A percentile compares a stretch with the other conserved stretches of the same genome.
phyloP scores from a whole-genome alignment of 768 basidiomycete species.

The Podaxis sp. region DNA sequence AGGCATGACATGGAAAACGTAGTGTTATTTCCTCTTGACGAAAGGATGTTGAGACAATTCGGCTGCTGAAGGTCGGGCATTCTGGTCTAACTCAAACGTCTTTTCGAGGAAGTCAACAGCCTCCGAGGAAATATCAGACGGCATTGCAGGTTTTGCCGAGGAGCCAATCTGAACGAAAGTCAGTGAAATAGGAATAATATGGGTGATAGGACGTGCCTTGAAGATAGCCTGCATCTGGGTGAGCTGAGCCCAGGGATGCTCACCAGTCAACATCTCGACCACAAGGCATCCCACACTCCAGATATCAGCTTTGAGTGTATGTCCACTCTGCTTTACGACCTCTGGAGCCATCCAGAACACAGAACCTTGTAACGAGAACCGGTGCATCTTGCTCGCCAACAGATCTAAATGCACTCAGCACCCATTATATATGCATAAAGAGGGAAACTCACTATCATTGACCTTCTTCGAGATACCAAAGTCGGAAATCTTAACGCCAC shows the following conservation, averaged over 20 bases:
- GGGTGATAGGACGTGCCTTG: conserved; percentile 52
- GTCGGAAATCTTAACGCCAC: conserved; percentile 96
- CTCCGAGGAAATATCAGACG: conserved; percentile 87
- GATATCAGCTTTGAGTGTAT: conserved; percentile 91
- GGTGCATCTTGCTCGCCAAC: conserved; percentile 65
- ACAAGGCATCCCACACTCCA: conserved; percentile 96
- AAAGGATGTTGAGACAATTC: conserved; percentile 77
- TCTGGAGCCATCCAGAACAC: conserved; percentile 99
- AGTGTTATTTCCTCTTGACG: conserved; percentile 35
- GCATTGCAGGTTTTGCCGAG: conserved; percentile 82
- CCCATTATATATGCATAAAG: background rate
- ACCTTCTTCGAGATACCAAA: conserved; percentile 98
- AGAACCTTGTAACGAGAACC: conserved; percentile 94
- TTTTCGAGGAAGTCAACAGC: conserved; percentile 83
- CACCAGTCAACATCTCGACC: conserved; percentile 95
- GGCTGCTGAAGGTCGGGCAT: conserved; percentile 74
- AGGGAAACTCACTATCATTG: conserved; percentile 76
- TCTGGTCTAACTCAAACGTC: conserved; percentile 86
- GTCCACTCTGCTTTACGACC: conserved; percentile 93
- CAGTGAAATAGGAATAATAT: background rate
- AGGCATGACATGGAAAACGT: conserved; percentile 16
- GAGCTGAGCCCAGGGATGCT: conserved; percentile 93
- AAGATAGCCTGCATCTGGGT: conserved; percentile 99
- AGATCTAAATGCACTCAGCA: conserved; percentile 32
- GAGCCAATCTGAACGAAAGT: conserved; percentile 74